Percentiles rank a stretch among this genome's conserved stretches.
Evolutionary conservation across 192 early-diverging fungal species (phyloP).

Genomic region (Funneliformis geosporum): DNA sequence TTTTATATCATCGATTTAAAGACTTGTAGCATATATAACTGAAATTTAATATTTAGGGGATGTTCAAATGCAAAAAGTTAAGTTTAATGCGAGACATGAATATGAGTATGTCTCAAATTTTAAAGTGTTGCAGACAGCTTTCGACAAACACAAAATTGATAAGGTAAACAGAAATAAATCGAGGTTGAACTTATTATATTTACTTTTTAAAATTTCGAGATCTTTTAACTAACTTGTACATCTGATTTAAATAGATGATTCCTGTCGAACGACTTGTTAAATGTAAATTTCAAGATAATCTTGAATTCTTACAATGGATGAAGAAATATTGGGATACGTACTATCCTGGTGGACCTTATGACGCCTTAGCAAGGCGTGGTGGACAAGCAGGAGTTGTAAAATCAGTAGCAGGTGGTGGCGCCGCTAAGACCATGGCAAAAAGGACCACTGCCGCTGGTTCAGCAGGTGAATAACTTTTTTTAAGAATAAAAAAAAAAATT

Average conservation of each 20-base stretch:
- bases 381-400: slow-evolving; percentile 36
- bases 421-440: slow-evolving; percentile 45
- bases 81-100: slow-evolving; percentile 92
- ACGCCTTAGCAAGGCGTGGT: slow-evolving; percentile 73
- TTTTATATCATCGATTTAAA: background rate
- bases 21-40: slow-evolving; percentile 1
- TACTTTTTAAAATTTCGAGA: background rate
- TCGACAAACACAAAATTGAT: slow-evolving; percentile 90
- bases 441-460: slow-evolving; percentile 35
- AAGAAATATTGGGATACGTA: slow-evolving; percentile 92
- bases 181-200: slow-evolving; percentile 15
- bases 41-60: slow-evolving; percentile 50
- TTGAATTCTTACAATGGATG: slow-evolving; percentile 97
- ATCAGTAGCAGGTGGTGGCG: slow-evolving; percentile 44
- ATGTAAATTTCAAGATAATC: slow-evolving; percentile 97
- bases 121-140: slow-evolving; percentile 87
- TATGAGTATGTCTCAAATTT: slow-evolving; percentile 96
- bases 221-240: background rate
- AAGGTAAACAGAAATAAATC: slow-evolving; percentile 59
- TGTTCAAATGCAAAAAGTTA: slow-evolving; percentile 87
- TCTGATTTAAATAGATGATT: slow-evolving; percentile 57
- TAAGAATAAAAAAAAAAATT: background rate
- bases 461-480: background rate
- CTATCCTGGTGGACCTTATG: slow-evolving; percentile 81
- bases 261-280: slow-evolving; percentile 90